A percentile compares a stretch with the other conserved stretches of the same genome.
Evolutionary conservation across 202 grass and related monocot genomes (phyloP).

Genomic region (Musa balbisiana): DNA sequence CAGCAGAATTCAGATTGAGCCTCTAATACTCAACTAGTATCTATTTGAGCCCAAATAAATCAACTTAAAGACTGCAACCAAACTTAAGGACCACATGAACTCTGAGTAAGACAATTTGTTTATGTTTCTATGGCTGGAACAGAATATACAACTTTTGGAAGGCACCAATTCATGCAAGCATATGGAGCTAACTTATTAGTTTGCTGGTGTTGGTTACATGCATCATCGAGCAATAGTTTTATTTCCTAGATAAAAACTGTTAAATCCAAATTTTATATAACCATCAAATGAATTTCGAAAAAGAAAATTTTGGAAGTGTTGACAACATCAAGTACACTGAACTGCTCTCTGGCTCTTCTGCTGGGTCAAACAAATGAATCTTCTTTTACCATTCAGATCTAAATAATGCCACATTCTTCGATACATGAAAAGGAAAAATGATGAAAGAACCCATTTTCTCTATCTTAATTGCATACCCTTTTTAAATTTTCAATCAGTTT

Average conservation of each 20-base stretch:
- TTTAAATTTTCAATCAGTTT: background rate
- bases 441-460: background rate
- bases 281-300: too few species aligned
- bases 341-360: background rate
- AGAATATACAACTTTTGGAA: too few species aligned
- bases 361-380: background rate
- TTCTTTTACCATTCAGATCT: background rate
- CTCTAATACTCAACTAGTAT: background rate
- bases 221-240: too few species aligned
- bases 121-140: background rate
- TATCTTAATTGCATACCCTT: background rate
- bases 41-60: background rate
- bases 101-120: background rate
- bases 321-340: background rate
- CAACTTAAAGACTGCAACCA: background rate
- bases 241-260: too few species aligned
- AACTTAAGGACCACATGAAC: background rate
- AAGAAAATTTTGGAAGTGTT: background rate
- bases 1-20: background rate
- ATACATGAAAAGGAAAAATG: background rate
- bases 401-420: background rate
- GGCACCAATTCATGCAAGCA: too few species aligned
- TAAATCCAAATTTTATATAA: too few species aligned
- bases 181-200: too few species aligned
- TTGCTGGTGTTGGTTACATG: too few species aligned